phyloP scores from a whole-genome alignment of 2,329 filamentous ascomycete genomes.

The Nannizziopsis barbatae region DNA sequence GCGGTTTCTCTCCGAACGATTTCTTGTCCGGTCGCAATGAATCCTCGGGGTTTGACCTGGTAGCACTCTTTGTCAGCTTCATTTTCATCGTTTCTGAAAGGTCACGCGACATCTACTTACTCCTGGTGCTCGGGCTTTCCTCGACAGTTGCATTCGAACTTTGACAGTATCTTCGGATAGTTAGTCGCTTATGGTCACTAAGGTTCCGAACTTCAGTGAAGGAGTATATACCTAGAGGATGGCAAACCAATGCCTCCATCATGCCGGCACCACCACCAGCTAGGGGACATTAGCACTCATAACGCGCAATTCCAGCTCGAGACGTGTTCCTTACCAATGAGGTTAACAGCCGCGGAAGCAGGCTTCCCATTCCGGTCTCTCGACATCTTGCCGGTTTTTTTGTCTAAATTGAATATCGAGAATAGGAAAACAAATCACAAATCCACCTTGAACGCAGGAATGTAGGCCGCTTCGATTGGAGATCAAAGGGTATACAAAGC shows the following conservation, averaged over 20 bases:
- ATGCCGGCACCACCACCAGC: conserved; percentile 94
- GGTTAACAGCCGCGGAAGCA: conserved; percentile 74
- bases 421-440: not conserved
- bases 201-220: not conserved
- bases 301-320: conserved; percentile 13
- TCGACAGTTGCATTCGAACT: conserved; percentile 97
- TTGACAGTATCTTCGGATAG: conserved; percentile 71
- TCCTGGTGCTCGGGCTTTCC: conserved; percentile 69
- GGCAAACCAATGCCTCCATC: conserved; percentile 96
- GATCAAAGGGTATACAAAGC: not conserved
- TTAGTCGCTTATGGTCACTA: conserved; percentile 16
- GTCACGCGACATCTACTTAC: conserved; percentile 35
- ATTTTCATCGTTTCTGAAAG: not conserved
- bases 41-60: conserved; percentile 66
- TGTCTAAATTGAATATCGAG: no score
- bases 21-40: conserved; percentile 71
- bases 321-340: conserved; percentile 58
- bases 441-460: not conserved
- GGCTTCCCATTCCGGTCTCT: conserved; percentile 43
- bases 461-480: no score
- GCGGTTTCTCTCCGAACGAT: conserved; percentile 87
- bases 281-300: conserved; percentile 30
- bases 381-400: conserved; percentile 2
- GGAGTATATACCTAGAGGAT: conserved; percentile 65
- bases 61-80: not conserved